phyloP scores from a whole-genome alignment of 169 alveolate genomes.

The Plasmodium knowlesi region DNA sequence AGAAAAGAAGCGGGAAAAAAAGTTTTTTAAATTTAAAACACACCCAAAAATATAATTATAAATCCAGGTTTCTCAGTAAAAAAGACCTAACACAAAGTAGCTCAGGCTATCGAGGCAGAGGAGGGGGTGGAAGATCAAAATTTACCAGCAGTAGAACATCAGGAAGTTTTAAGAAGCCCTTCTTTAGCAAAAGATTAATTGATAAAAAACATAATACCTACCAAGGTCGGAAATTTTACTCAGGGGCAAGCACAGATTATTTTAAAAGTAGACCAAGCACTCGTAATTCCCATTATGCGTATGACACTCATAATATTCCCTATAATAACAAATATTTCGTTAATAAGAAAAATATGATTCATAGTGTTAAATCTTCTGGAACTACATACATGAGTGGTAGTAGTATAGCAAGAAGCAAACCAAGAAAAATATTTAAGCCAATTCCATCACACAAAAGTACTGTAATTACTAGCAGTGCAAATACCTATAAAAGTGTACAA shows the following conservation, averaged over 20 bases:
- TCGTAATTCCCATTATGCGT: constrained; percentile 28
- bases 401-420: constrained; percentile 8
- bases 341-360: constrained; percentile 4
- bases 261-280: constrained; percentile 17
- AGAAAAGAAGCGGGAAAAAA: constrained; percentile 61
- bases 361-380: constrained; percentile 12
- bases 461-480: constrained; percentile 18
- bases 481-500: constrained; percentile 42
- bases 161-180: constrained; percentile 61
- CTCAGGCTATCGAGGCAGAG: constrained; percentile 66
- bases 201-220: constrained; percentile 20
- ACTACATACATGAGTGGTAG: constrained; percentile 18
- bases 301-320: constrained; percentile 33
- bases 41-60: constrained; percentile 28
- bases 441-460: constrained; percentile 26
- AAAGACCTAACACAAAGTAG: constrained; percentile 37
- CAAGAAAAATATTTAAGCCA: constrained; percentile 62
- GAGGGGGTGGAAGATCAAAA: constrained; percentile 41
- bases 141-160: constrained; percentile 36
- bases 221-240: constrained; percentile 17
- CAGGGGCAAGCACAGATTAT: constrained; percentile 12
- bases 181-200: constrained; percentile 44
- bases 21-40: constrained; percentile 27
- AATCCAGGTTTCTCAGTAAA: constrained; percentile 23
- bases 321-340: constrained; percentile 33